phyloP scores from a whole-genome alignment of 495 filamentous ascomycete species.

The Chaetomidium leptoderma region DNA sequence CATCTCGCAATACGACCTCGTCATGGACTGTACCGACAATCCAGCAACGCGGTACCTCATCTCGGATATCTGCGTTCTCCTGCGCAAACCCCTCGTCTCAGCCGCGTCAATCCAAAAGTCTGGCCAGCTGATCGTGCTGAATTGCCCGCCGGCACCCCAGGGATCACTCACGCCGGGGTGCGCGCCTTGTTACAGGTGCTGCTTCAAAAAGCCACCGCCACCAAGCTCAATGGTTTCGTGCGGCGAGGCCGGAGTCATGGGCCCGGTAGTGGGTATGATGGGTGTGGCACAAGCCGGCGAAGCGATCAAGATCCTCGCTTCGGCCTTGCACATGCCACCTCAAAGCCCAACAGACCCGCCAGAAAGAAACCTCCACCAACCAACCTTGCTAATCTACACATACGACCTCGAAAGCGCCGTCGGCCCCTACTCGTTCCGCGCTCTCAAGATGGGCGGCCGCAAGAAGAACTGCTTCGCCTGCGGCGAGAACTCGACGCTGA shows the following conservation, averaged over 20 bases:
- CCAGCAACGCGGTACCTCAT: constrained; percentile 88
- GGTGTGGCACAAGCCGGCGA: constrained; percentile 87
- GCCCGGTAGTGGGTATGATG: constrained; percentile 91
- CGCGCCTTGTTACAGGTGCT: constrained; percentile 88
- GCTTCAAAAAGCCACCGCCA: constrained; percentile 84
- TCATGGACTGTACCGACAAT: constrained; percentile 93
- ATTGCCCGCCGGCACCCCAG: constrained; percentile 53
- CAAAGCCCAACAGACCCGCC: not conserved
- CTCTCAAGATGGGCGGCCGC: constrained; percentile 64
- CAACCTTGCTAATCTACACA: constrained; percentile 69
- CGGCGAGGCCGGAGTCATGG: constrained; percentile 87
- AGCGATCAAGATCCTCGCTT: constrained; percentile 73
- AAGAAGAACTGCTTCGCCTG: constrained; percentile 70
- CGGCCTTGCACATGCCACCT: constrained; percentile 28
- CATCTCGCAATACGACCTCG: constrained; percentile 67
- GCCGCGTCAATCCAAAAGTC: constrained; percentile 82
- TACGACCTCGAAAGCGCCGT: constrained; percentile 39
- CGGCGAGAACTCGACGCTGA: constrained; percentile 55
- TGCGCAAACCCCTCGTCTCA: constrained; percentile 75
- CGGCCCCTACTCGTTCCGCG: constrained; percentile 63
- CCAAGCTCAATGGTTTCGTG: constrained; percentile 72
- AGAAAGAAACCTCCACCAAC: constrained; percentile 26
- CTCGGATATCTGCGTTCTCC: constrained; percentile 79
- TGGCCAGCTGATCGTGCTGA: constrained; percentile 84
- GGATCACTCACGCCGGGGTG: constrained; percentile 31